Evolutionary conservation across 805 yeast genomes (phyloP), one percentile per base, ranked within the genome.

Genomic region (Candida bentonensis): DNA sequence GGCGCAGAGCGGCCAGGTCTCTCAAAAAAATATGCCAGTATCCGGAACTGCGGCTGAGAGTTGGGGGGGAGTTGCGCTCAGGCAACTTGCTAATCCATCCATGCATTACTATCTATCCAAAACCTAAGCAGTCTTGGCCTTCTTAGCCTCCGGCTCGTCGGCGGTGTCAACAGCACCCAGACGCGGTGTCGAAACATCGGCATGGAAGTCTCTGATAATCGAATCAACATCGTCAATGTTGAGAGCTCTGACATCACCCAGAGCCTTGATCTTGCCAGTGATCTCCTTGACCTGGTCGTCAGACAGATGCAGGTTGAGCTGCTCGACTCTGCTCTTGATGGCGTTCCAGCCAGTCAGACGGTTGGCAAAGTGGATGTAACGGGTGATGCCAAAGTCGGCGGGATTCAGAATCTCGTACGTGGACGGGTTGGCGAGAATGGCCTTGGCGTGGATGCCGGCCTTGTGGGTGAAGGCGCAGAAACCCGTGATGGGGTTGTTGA

Each of bases 391-490:
- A 59, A 89, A 89, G 68, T 89, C 98, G 23, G 82, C 69, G 46
- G 98, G 98, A 63, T 82, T 82, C 63, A 89, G 74, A 59, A 89
- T 89, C 72, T 89, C 98, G 65, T 89, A 89, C n/a, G 97, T 92
- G 41, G 96, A 86, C 50, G 98, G 98, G 69, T 89, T 92, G 47
- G 98, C 98, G 53, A 89, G 76, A 55, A 89, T 89, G 46, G 97
- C 97, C 74, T 92, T 89, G 58, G 98, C 97, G 65, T 89, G 98
- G 63, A 89, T 88, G 67, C 98, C 98, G 47, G 98, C 98, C 74
- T 89, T 89, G 72, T 89, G 98, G 48, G 98, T 89, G 71, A 89
- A 89, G 40, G 98, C 98, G 73, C 97, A 92, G 81, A 92, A 92
- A 26, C 98, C 98, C 36, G 98, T 89, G 65, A 89, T 86, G 56